These are phyloP conservation scores for Somion occarium DNA, from an alignment of 1,284 basidiomycete genomes.

Conservation along the genomic window DNA sequence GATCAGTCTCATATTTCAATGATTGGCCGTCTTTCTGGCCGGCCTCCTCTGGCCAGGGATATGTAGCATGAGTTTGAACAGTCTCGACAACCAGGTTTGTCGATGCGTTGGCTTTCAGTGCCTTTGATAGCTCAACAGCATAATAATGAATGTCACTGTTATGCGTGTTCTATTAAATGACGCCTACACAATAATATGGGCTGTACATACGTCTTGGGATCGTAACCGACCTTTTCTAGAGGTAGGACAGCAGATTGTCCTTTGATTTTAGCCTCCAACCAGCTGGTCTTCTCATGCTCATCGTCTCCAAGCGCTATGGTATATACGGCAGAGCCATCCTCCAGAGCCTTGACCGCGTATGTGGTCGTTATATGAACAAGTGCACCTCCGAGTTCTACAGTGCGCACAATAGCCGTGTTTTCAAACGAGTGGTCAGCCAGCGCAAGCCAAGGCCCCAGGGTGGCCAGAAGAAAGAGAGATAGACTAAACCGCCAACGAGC, in stretches of 20 bases:
- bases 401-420: constrained; percentile 84
- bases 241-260: constrained; percentile 58
- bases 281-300: constrained; percentile 68
- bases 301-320: constrained; percentile 63
- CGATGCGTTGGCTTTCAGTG: constrained; percentile 50
- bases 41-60: constrained; percentile 71
- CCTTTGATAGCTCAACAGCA: constrained; percentile 38
- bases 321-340: constrained; percentile 59
- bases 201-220: constrained; percentile 43
- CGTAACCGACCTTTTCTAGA: constrained; percentile 45
- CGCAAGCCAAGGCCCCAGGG: constrained; percentile 26
- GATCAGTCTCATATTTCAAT: constrained; percentile 72
- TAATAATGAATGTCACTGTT: constrained; percentile 36
- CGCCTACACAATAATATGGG: too few species aligned
- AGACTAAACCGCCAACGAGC: constrained; percentile 26
- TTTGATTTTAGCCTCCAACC: constrained; percentile 76
- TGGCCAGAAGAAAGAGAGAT: constrained; percentile 23
- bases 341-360: constrained; percentile 75
- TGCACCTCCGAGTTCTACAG: constrained; percentile 83
- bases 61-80: constrained; percentile 70
- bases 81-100: constrained; percentile 75
- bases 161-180: background rate
- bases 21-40: constrained; percentile 78
- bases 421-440: constrained; percentile 57
- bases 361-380: constrained; percentile 84